Percentiles rank a stretch among this genome's conserved stretches.
These are phyloP conservation scores for Cavenderia fasciculata DNA, from an alignment of 78 protist genomes.

Conservation along the genomic window DNA sequence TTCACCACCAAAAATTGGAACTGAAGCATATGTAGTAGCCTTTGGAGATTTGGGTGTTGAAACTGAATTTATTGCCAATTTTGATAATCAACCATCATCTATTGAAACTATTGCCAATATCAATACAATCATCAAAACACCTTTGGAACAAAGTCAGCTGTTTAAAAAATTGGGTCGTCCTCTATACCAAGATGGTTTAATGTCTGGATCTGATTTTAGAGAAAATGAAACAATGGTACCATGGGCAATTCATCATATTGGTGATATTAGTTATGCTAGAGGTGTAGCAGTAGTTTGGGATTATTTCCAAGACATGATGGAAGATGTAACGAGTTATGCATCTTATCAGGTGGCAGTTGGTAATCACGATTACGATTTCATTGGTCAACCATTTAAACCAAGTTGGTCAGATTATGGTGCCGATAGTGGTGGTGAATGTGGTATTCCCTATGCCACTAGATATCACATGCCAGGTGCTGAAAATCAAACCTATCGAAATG, in stretches of 20 bases:
- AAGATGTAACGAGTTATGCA: neutral
- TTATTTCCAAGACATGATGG: constrained; percentile 7
- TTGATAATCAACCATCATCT: neutral
- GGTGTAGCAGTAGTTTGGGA: neutral
- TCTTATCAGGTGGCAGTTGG: constrained; percentile 16
- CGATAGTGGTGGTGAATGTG: constrained; percentile 69
- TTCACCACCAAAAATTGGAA: neutral
- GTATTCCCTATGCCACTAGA: constrained; percentile 1
- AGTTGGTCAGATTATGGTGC: neutral
- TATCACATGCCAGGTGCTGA: constrained; percentile 26
- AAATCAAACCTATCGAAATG: neutral
- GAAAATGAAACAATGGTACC: neutral
- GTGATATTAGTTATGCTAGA: constrained; percentile 35
- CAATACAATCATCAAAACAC: neutral
- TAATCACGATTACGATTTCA: constrained; percentile 15
- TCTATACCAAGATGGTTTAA: no score
- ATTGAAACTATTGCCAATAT: neutral
- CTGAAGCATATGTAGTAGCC: constrained; percentile 11
- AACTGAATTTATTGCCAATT: neutral
- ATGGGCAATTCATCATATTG: constrained; percentile 19
- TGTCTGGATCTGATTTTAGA: neutral
- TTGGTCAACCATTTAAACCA: neutral
- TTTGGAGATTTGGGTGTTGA: constrained; percentile 5
- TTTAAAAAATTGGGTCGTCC: neutral
- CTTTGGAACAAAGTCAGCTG: neutral